These are phyloP conservation scores for Rhynchospora tenuis DNA, from an alignment of 176 grass and related monocot genomes.

Conservation along the genomic window DNA sequence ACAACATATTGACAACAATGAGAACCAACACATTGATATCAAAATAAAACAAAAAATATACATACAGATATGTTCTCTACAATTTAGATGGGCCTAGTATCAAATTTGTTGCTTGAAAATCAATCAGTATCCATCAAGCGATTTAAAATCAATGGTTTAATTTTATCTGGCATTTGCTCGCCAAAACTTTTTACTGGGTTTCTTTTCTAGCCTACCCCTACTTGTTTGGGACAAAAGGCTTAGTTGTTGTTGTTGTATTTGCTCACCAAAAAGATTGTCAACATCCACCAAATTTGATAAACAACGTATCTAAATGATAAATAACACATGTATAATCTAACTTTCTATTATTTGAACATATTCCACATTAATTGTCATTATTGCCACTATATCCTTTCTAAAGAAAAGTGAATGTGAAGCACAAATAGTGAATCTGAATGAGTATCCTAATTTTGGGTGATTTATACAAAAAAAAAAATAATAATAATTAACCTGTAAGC, in stretches of 20 bases:
- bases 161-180: neutral
- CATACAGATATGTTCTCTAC: neutral
- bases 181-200: too few species aligned
- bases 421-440: neutral
- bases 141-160: neutral
- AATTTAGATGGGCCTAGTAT: neutral
- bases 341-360: neutral
- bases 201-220: too few species aligned
- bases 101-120: neutral
- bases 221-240: too few species aligned
- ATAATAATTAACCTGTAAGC: constrained; percentile 62
- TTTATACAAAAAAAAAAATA: constrained; percentile 38
- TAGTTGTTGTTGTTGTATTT: too few species aligned
- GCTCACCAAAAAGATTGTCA: neutral
- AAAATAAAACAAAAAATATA: neutral
- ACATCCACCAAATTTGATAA: neutral
- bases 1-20: neutral
- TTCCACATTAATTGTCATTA: neutral
- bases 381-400: neutral
- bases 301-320: neutral
- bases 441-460: constrained; percentile 18
- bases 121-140: neutral
- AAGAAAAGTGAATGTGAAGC: neutral
- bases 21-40: neutral
- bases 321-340: neutral